A percentile compares a stretch with the other conserved stretches of the same genome.
Conservation (phyloP, 2,329 filamentous ascomycete genomes). For the Colletotrichum incanum region DNA sequence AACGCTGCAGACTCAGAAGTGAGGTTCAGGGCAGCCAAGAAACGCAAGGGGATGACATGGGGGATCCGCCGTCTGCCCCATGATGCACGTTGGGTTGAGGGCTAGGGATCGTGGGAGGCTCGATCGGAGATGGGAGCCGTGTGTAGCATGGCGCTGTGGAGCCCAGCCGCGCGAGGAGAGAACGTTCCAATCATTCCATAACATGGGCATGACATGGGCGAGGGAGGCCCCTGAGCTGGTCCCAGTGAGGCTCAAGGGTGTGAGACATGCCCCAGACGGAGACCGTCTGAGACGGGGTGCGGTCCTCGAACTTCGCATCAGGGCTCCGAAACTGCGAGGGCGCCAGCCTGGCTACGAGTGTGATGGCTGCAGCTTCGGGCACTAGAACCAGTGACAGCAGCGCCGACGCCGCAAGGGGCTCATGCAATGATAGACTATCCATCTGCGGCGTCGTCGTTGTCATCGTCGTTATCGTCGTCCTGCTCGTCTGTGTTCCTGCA, state of each 20-base stretch:
- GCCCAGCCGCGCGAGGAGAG: not conserved
- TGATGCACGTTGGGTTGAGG: conserved; percentile 6
- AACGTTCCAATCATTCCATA: conserved; percentile 15
- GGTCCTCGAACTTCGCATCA: conserved; percentile 29
- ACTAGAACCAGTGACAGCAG: conserved; percentile 19
- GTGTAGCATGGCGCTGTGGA: conserved; percentile 36
- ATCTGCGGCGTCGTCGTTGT: not conserved
- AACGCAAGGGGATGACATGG: conserved; percentile 4
- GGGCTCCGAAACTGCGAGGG: conserved; percentile 38
- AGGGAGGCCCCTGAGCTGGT: conserved; percentile 20
- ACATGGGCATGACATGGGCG: conserved; percentile 4
- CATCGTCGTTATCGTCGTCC: not conserved
- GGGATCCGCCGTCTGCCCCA: not conserved
- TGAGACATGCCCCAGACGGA: conserved; percentile 52
- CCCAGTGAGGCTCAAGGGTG: conserved; percentile 29
- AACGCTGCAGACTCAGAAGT: conserved; percentile 12
- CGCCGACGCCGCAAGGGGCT: not conserved
- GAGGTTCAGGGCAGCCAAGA: conserved; percentile 40
- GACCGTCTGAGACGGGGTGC: conserved; percentile 47
- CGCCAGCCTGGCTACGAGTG: conserved; percentile 7
- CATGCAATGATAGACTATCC: not conserved
- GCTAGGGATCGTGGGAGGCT: conserved; percentile 26
- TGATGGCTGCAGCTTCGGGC: not conserved
- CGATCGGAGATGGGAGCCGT: conserved; percentile 38
- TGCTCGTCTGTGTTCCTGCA: not conserved